Base-by-base conservation (phyloP, 768 basidiomycete genomes). In the Sistotremastrum suecicum region DNA sequence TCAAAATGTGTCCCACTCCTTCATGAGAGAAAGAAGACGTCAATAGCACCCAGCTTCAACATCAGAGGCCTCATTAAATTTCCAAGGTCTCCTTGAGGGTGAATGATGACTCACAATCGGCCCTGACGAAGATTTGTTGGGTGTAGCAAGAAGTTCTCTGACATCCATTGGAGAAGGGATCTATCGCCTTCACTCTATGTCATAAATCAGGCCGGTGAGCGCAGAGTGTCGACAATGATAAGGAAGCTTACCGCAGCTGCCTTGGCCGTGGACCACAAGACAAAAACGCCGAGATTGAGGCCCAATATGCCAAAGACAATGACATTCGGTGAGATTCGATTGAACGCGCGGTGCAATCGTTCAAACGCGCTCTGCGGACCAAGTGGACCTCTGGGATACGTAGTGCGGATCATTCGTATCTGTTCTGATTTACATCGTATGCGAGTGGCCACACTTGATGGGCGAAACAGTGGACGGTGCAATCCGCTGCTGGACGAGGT, bases 21-120 rank as follows among this genome's bases (percentile, higher is more conserved):
- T 68, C 59, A 54, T 88, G 84, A 3, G 83, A 84, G 65, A 90
- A 89, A 48, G 67, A 69, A 11, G 74, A 65, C 0, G 85, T 83
- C 7, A 86, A 51, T 29, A 78, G 63, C 0, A 83, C 85, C 83
- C 83, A 88, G 56, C 86, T 89, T 45, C 9, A n/a, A 20, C 9
- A 37, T 32, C 32, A 44, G 43, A 29, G n/a, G 41, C n/a, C 41
- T 41, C 3, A 20, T 28, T 32, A 7, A 12, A 9, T 11, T 32
- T 41, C 41, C 28, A 37, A 43, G 11, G 34, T 29, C 10, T 7
- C 38, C 10, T 35, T 11, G 47, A 42, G 37, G 30, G 10, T 42
- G n/a, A 34, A 7, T 34, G 6, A 12, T 30, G 12, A 68, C 76
- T 31, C 50, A 84, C 82, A 80, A 53, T 61, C 84, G 70, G n/a